These are phyloP conservation scores for Wallacemonas sp. DNA, from an alignment of 208 protist species.

Conservation along the genomic window DNA sequence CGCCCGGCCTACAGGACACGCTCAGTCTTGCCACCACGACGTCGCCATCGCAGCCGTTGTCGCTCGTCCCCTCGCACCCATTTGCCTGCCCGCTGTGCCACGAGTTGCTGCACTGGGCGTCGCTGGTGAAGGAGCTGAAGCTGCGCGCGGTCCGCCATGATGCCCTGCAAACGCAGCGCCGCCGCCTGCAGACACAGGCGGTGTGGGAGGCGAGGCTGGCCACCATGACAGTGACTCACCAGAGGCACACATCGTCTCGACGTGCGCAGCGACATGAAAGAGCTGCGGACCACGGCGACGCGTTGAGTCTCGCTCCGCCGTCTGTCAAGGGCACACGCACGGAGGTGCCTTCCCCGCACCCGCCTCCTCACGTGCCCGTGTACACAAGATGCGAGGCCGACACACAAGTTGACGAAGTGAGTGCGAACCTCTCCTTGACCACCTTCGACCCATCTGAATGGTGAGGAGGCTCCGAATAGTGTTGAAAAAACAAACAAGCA, in stretches of 20 bases:
- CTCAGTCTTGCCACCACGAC: neutral
- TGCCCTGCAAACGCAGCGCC: conserved; percentile 37
- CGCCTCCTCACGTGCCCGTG: neutral
- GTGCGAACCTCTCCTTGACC: neutral
- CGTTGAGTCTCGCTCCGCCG: too few relatives aligned
- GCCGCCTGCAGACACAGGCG: conserved; percentile 46
- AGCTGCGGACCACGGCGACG: too few relatives aligned
- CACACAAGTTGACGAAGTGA: too few relatives aligned
- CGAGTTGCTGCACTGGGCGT: conserved; percentile 59
- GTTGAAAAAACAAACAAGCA: neutral
- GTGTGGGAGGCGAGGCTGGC: conserved; percentile 38
- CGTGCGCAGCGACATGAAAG: too few relatives aligned
- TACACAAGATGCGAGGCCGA: too few relatives aligned
- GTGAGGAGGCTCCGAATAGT: neutral
- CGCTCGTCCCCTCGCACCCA: conserved; percentile 24
- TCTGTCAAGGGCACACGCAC: neutral
- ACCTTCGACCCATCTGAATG: conserved; percentile 10
- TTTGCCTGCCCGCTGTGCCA: conserved; percentile 73
- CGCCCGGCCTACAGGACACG: neutral
- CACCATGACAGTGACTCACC: conserved; percentile 12
- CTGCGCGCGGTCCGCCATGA: conserved; percentile 43
- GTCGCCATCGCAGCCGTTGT: conserved; percentile 12
- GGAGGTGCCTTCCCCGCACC: neutral
- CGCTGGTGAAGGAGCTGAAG: conserved; percentile 64
- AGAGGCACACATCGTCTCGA: conserved; percentile 2